Base-by-base conservation (phyloP, 2,329 filamentous ascomycete genomes). In the Ceratocystis variospora region DNA sequence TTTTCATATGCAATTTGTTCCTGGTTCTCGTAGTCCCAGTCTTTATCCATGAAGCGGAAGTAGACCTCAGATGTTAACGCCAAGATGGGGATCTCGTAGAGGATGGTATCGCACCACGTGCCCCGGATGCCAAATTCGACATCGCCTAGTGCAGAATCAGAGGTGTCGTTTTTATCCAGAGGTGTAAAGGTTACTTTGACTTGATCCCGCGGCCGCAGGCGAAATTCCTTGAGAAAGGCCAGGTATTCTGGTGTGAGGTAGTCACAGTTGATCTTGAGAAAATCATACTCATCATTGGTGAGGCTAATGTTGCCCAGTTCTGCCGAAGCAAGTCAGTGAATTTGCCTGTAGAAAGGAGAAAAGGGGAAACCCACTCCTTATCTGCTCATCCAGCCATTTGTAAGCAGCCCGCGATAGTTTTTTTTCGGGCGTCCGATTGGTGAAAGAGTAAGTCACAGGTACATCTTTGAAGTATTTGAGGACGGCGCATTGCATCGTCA, bases 401-500 rank as follows among this genome's bases (percentile, higher is more conserved):
- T 90, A 96, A 41, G 90, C 94, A 66, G 81, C 82, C 71, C 90
- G 84, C 31, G 85, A 96, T 68, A 99, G 80, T 74, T 92, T 91
- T 85, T 96, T 96, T 69, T 96, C 86, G 6, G 90, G 90, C 0
- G 94, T 99, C 63, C 94, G 88, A 75, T 99, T 99, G 63, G 91
- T 97, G 77, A 95, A 96, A 68, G 88, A 85, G 74, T 97, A 99
- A 2, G 89, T 91, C 67, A 97, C 94, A 57, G 87, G 83, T 71
- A 85, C 79, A 67, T 92, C 81, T 44, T 87, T 87, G 76, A 96
- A 97, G 79, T 92, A 95, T 76, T 95, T 95, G 71, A 95, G 83
- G 70, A 97, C 87, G 69, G 91, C 91, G 74, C 89, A 96, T 87
- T 99, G 94, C 94, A 99, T 99, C 22, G 94, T 99, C 76, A 99